Evolutionary conservation across 441 rosid genomes (phyloP).

Genomic region (Mallotus japonicus): DNA sequence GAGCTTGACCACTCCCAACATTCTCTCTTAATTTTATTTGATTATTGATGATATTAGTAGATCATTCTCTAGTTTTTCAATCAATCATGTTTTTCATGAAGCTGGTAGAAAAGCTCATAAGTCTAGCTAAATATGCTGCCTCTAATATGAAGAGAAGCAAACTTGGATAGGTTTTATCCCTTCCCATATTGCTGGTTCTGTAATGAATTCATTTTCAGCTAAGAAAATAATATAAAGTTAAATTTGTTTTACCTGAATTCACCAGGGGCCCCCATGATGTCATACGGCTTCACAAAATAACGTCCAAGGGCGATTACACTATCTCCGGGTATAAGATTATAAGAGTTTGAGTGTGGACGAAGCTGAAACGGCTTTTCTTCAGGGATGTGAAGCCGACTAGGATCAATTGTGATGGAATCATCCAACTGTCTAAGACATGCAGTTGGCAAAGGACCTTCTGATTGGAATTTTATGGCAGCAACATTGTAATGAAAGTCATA

Average conservation of each 20-base stretch:
- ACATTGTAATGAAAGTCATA: conserved; percentile 7
- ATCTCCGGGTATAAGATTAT: conserved; percentile 13
- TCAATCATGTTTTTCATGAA: too few relatives aligned
- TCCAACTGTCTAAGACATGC: background rate
- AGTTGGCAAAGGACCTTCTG: background rate
- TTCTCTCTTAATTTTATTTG: too few relatives aligned
- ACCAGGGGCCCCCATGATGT: conserved; percentile 2
- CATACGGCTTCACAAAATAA: background rate
- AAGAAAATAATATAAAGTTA: background rate
- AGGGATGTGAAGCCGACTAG: background rate
- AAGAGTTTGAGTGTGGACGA: background rate
- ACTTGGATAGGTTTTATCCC: too few relatives aligned
- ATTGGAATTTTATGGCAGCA: background rate
- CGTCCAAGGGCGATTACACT: conserved; percentile 5
- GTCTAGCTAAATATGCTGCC: too few relatives aligned
- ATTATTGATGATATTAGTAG: too few relatives aligned
- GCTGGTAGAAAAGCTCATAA: too few relatives aligned
- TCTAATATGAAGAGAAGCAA: too few relatives aligned
- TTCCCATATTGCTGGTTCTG: too few relatives aligned
- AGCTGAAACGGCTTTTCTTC: conserved; percentile 7
- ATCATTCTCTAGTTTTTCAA: too few relatives aligned
- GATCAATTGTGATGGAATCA: background rate
- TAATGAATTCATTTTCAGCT: too few relatives aligned
- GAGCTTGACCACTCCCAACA: too few relatives aligned
- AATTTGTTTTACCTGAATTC: conserved; percentile 2